Evolutionary conservation across 75 land plant species (phyloP).

Genomic region (Picea glauca): DNA sequence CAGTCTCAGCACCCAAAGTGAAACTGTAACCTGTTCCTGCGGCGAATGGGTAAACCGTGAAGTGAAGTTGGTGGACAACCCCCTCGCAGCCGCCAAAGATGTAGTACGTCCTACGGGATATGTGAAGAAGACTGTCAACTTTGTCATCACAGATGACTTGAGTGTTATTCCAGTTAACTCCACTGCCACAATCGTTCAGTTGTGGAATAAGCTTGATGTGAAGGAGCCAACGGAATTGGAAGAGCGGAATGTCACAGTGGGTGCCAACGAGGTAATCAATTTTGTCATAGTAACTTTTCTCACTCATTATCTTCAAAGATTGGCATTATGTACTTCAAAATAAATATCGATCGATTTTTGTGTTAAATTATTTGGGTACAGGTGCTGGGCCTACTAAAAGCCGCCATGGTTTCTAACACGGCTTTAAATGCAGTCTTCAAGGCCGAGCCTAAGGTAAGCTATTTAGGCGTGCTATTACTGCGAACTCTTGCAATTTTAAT

Average conservation of each 20-base stretch:
- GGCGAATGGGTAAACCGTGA: background rate
- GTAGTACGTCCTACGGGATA: background rate
- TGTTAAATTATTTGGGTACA: background rate
- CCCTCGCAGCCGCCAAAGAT: background rate
- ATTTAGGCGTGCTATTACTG: too few species aligned
- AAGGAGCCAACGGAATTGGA: background rate
- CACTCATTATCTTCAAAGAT: too few species aligned
- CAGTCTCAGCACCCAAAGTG: background rate
- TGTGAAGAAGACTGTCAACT: background rate
- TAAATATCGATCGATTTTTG: background rate
- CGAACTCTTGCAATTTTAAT: too few species aligned
- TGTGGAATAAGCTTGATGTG: background rate
- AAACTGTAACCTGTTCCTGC: background rate
- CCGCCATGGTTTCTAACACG: background rate
- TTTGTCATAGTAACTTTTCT: too few species aligned
- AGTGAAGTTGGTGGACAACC: background rate
- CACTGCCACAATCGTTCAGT: background rate
- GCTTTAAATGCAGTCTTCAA: constrained; percentile 7
- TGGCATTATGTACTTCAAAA: too few species aligned
- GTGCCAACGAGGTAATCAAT: background rate
- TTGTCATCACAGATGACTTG: background rate
- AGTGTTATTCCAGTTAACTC: background rate
- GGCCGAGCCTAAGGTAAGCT: background rate
- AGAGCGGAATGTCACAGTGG: background rate
- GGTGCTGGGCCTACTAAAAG: constrained; percentile 3